Percentiles rank a stretch among this genome's conserved stretches.
Conservation (phyloP, 1,284 basidiomycete genomes). For the Tetrapyrgos nigripes region DNA sequence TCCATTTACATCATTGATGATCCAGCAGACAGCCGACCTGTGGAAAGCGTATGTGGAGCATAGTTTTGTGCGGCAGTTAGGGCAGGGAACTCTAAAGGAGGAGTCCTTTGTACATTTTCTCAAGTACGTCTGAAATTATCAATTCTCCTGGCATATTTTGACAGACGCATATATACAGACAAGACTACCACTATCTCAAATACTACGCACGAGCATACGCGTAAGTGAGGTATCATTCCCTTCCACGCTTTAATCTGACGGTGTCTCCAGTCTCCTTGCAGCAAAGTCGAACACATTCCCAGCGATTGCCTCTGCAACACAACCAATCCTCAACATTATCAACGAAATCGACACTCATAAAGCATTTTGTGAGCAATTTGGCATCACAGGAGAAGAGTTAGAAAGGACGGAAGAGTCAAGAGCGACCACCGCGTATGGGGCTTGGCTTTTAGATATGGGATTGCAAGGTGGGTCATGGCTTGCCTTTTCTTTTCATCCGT, state of each 20-base stretch:
- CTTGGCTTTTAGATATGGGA: conserved; percentile 84
- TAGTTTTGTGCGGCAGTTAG: conserved; percentile 81
- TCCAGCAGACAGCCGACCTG: conserved; percentile 56
- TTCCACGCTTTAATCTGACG: not conserved
- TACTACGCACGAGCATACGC: conserved; percentile 82
- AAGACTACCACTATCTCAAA: conserved; percentile 79
- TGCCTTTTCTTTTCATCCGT: conserved; percentile 2
- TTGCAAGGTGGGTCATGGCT: conserved; percentile 65
- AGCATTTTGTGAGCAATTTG: conserved; percentile 74
- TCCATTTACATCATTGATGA: conserved; percentile 74
- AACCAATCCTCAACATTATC: conserved; percentile 71
- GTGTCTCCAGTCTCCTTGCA: conserved; percentile 65
- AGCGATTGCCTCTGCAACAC: conserved; percentile 69
- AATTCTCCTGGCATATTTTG: too few relatives aligned
- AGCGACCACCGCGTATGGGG: conserved; percentile 84
- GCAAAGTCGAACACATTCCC: conserved; percentile 77
- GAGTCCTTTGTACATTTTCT: conserved; percentile 87
- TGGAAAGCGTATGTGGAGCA: conserved; percentile 88
- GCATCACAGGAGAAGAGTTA: conserved; percentile 59
- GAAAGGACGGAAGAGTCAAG: conserved; percentile 67
- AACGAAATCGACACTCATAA: conserved; percentile 80
- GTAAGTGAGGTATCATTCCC: conserved; percentile 40
- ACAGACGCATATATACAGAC: conserved; percentile 49
- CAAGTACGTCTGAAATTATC: conserved; percentile 44
- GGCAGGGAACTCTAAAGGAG: conserved; percentile 69